Percentiles rank a stretch among this genome's conserved stretches.
phyloP scores from a whole-genome alignment of 2,329 filamentous ascomycete species.

The Colletotrichum orbiculare region DNA sequence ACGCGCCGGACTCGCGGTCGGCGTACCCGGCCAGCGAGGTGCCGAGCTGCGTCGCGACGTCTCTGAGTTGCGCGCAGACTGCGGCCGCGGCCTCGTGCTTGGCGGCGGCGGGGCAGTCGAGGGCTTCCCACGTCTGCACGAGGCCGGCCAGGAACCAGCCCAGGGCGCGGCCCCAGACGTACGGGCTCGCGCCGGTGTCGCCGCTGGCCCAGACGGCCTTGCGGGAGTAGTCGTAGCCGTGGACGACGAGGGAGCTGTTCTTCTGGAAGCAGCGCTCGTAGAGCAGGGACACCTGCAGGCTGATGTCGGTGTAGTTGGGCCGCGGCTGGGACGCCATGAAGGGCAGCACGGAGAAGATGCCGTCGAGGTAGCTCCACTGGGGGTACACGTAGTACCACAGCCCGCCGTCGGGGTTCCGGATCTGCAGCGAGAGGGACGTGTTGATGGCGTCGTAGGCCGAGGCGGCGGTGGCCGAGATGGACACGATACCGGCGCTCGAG shows the following conservation, averaged over 20 bases:
- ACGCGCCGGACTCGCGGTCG: conserved; percentile 29
- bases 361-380: conserved; percentile 64
- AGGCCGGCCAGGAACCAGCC: conserved; percentile 37
- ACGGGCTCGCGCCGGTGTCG: conserved; percentile 36
- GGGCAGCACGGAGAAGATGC: conserved; percentile 61
- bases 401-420: conserved; percentile 47
- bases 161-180: conserved; percentile 36
- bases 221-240: conserved; percentile 37
- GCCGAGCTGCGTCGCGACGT: conserved; percentile 14
- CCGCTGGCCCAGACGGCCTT: conserved; percentile 35
- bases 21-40: conserved; percentile 20
- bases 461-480: conserved; percentile 14
- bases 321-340: conserved; percentile 45
- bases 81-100: neutral
- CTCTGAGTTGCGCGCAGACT: conserved; percentile 18
- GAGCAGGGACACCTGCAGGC: conserved; percentile 38
- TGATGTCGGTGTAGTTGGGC: conserved; percentile 39
- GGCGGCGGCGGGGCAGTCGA: conserved; percentile 15
- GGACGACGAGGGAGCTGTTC: conserved; percentile 28
- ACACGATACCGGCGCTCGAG: neutral
- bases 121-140: conserved; percentile 34
- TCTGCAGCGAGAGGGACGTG: conserved; percentile 39
- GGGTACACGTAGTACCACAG: conserved; percentile 57
- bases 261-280: conserved; percentile 31
- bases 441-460: conserved; percentile 37